A percentile compares a stretch with the other conserved stretches of the same genome.
Evolutionary conservation across 352 stramenopile genomes (phyloP).

Genomic region (Phytophthora tubulina): DNA sequence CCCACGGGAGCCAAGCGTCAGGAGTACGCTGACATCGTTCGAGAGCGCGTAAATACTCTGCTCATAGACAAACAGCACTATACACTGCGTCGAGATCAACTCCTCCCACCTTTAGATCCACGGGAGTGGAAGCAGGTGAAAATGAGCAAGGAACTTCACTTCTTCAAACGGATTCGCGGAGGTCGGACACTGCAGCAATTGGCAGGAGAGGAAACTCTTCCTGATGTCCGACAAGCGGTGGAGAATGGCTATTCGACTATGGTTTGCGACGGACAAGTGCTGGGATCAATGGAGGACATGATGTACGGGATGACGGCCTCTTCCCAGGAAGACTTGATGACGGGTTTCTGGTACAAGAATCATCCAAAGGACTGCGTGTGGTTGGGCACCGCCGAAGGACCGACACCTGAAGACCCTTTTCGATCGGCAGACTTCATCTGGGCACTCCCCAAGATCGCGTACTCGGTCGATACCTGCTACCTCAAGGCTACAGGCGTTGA

Average conservation of each 20-base stretch:
- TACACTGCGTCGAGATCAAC: slow-evolving; percentile 35
- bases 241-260: slow-evolving; percentile 51
- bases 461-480: slow-evolving; percentile 54
- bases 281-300: slow-evolving; percentile 52
- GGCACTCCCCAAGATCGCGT: slow-evolving; percentile 30
- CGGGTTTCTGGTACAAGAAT: slow-evolving; percentile 46
- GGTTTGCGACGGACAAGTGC: slow-evolving; percentile 43
- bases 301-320: slow-evolving; percentile 54
- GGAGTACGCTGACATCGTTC: slow-evolving; percentile 45
- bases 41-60: slow-evolving; percentile 43
- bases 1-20: slow-evolving; percentile 45
- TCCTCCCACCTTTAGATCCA: slow-evolving; percentile 42
- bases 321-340: slow-evolving; percentile 50
- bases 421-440: slow-evolving; percentile 50
- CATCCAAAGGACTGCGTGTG: slow-evolving; percentile 51
- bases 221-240: slow-evolving; percentile 34
- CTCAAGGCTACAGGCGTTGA: slow-evolving; percentile 54
- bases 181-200: slow-evolving; percentile 37
- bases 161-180: slow-evolving; percentile 50
- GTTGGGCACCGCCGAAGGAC: slow-evolving; percentile 45
- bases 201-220: slow-evolving; percentile 37
- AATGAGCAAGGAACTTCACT: slow-evolving; percentile 40
- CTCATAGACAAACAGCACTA: slow-evolving; percentile 50
- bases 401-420: slow-evolving; percentile 48
- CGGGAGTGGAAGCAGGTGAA: slow-evolving; percentile 61